phyloP scores from a whole-genome alignment of 345 rosid species.

The Syzygium oleosum region DNA sequence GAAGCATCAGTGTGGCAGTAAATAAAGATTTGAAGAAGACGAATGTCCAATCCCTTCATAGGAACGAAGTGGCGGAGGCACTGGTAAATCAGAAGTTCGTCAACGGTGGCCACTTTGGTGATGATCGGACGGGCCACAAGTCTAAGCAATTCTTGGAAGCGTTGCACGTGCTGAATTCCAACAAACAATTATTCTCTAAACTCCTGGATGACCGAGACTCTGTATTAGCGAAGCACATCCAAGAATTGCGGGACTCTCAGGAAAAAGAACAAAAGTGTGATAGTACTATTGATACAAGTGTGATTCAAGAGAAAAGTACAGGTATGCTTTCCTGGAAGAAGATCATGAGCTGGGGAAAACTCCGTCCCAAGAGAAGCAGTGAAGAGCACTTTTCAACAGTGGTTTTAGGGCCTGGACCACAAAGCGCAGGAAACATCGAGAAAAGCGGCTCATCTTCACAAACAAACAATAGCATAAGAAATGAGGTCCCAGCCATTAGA shows the following conservation, averaged over 20 bases:
- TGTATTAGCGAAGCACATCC: slow-evolving; percentile 41
- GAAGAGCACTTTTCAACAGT: slow-evolving; percentile 21
- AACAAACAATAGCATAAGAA: slow-evolving; percentile 10
- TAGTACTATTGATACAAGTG: not conserved
- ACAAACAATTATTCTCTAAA: slow-evolving; percentile 56
- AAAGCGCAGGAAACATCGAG: not conserved
- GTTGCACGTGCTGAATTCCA: slow-evolving; percentile 52
- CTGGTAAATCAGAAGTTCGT: slow-evolving; percentile 40
- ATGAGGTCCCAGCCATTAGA: slow-evolving; percentile 11
- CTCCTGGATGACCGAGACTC: slow-evolving; percentile 75
- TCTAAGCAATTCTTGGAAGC: slow-evolving; percentile 70
- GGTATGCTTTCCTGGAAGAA: not conserved
- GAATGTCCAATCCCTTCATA: slow-evolving; percentile 30
- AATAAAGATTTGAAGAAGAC: slow-evolving; percentile 16
- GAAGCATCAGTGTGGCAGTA: not conserved
- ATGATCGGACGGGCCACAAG: slow-evolving; percentile 8
- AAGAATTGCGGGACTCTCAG: slow-evolving; percentile 39
- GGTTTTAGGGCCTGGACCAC: slow-evolving; percentile 37
- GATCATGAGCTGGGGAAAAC: slow-evolving; percentile 3
- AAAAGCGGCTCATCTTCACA: not conserved
- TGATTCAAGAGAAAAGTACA: not conserved
- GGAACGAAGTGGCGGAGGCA: slow-evolving; percentile 49
- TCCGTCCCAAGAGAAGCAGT: slow-evolving; percentile 3
- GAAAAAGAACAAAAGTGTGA: slow-evolving; percentile 10
- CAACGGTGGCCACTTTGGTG: not conserved